Evolutionary conservation across 345 rosid genomes (phyloP), one percentile per base, ranked within the genome.

Genomic region (Camelina sativa): DNA sequence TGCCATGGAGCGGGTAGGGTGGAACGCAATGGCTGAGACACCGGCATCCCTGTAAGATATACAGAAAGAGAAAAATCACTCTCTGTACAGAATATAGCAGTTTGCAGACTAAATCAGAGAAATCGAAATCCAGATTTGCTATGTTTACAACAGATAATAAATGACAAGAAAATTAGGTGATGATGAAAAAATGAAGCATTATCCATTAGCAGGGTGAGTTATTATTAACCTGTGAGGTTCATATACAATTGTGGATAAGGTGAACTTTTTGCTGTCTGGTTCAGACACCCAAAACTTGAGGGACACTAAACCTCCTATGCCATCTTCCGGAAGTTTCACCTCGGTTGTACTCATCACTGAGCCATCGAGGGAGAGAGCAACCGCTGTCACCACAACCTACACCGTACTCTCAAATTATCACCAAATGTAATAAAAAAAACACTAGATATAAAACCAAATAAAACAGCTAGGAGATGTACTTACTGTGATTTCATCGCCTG

Each of bases 401-500:
- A 76, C 69, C 61, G 55, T 37, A 56, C 67, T 22, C 63, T 32
- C 73, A 66, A 71, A 43, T 62, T 57, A 72, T 73, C 67, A 73
- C 19, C 54, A 32, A 53, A 2, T 4, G 9, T 8, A 53, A 20
- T 20, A 52, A 57, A 53, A 40, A 48, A 1, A 41, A 71, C 6
- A 46, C 13, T 17, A 37, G 11, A 59, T 60, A 8, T 5, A 1
- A 20, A n/a, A 48, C 35, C 11, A 69, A 38, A 79, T 35, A 61
- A 53, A 66, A 5, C 15, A 50, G 59, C 1, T 40, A 12, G 20
- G 15, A 55, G 35, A 30, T 53, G 32, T 56, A 61, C 80, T 71
- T 85, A 95, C 99, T 85, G 92, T 90, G 80, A 90, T 72, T 57
- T 85, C 97, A 83, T 92, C 97, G 51, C 87, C 92, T 12, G 99